phyloP scores from a whole-genome alignment of 805 yeast species.

The Yamadazyma nakazawae region DNA sequence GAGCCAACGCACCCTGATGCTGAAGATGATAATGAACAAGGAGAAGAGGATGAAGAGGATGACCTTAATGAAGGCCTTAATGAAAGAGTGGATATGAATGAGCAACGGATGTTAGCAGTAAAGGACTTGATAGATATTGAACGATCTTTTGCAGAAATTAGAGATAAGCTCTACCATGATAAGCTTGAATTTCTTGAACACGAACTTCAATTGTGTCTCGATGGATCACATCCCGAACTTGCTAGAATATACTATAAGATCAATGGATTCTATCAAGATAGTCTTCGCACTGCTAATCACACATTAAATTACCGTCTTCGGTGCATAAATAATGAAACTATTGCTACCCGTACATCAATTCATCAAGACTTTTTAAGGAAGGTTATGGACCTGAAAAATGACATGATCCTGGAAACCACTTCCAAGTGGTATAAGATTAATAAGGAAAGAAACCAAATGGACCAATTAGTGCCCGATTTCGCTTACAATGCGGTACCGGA shows the following conservation, averaged over 20 bases:
- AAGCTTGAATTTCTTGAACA: slow-evolving; percentile 72
- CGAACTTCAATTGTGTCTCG: slow-evolving; percentile 81
- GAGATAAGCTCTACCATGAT: slow-evolving; percentile 83
- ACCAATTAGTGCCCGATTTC: slow-evolving; percentile 56
- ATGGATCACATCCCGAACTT: slow-evolving; percentile 90
- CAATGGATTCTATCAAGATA: slow-evolving; percentile 69
- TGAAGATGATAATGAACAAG: slow-evolving; percentile 17
- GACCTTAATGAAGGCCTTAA: slow-evolving; percentile 13
- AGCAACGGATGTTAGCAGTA: slow-evolving; percentile 59
- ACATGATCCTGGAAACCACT: slow-evolving; percentile 69
- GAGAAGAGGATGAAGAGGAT: slow-evolving; percentile 13
- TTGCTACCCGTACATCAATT: slow-evolving; percentile 70
- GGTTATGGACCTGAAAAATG: slow-evolving; percentile 61
- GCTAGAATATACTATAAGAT: slow-evolving; percentile 67
- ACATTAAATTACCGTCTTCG: slow-evolving; percentile 57
- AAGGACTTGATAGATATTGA: slow-evolving; percentile 77
- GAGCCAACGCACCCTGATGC: slow-evolving; percentile 5
- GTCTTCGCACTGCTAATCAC: slow-evolving; percentile 45
- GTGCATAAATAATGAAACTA: slow-evolving; percentile 77
- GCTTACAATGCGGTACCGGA: slow-evolving; percentile 42
- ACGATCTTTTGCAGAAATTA: slow-evolving; percentile 75
- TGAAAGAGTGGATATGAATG: slow-evolving; percentile 30
- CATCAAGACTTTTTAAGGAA: slow-evolving; percentile 81
- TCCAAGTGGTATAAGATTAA: slow-evolving; percentile 89
- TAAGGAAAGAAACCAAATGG: slow-evolving; percentile 81